Base-by-base conservation (phyloP, 495 filamentous ascomycete species). In the Glarea lozoyensis region DNA sequence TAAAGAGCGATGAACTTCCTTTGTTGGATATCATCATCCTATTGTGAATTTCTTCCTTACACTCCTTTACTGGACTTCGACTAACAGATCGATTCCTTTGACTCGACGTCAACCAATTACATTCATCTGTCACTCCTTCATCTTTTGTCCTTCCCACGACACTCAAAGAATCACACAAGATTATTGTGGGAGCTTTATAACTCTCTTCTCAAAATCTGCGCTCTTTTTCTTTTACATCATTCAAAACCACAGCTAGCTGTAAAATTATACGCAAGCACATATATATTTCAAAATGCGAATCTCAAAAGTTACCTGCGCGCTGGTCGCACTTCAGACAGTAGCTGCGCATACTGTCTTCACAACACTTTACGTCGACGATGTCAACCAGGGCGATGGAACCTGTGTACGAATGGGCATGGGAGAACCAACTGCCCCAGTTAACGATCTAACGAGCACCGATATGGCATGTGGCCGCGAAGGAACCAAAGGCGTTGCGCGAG, bases 401-500 rank as follows among this genome's bases (percentile, higher is more conserved):
- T 86, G 81, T 52, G 66, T 88, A 20, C 74, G 82, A n/a, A 79
- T 82, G 70, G 68, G 70, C 37, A 69, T 62, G 38, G 53, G 47
- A 1, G 62, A 62, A 5, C 64, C 66, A 34, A 83, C 70, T 5
- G 54, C 50, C 23, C 84, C 83, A 3, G 57, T 86, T 15, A 55
- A 53, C 2, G 52, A 70, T 36, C 38, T 84, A 21, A 45, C 52
- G 19, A 75, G 73, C 46, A 54, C 67, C 15, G 75, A 82, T 32
- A 81, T 89, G 74, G 81, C 78, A 22, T 89, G 84, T 50, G 83
- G 81, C 82, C 63, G 66, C 34, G 65, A 78, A 48, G 81, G 81
- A 29, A 56, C 65, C 32, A 62, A 56, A 1, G 62, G 71, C 22
- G 79, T 81, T 10, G 56, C 70, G 15, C 78, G 78, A 42, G 69